Percentiles rank a stretch among this genome's conserved stretches.
Conservation (phyloP, 2,329 filamentous ascomycete genomes). For the Hansfordia pulvinata region DNA sequence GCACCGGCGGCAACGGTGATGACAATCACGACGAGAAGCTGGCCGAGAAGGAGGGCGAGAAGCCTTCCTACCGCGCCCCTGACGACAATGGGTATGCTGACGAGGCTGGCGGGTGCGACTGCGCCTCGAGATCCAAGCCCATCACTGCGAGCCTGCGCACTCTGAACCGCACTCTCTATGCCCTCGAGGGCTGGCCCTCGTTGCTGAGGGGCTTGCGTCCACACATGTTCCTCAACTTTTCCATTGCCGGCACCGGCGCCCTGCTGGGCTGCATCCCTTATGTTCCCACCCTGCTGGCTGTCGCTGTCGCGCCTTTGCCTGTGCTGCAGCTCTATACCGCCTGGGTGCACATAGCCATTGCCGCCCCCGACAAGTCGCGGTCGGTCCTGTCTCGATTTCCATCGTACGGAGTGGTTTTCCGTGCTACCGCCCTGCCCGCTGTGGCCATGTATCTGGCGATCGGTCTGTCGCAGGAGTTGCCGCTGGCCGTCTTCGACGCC, state of each 20-base stretch:
- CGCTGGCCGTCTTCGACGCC: slow-evolving; percentile 26
- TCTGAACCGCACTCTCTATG: slow-evolving; percentile 37
- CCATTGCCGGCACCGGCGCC: slow-evolving; percentile 20
- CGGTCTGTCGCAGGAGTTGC: slow-evolving; percentile 30
- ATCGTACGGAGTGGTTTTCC: slow-evolving; percentile 42
- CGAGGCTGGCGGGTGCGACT: slow-evolving; percentile 16
- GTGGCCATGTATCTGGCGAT: slow-evolving; percentile 42
- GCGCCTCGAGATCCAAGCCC: slow-evolving; percentile 15
- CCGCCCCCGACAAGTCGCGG: slow-evolving; percentile 45
- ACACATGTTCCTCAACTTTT: slow-evolving; percentile 20
- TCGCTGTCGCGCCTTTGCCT: slow-evolving; percentile 41
- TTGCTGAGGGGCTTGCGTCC: slow-evolving; percentile 53
- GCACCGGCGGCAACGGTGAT: slow-evolving; percentile 11
- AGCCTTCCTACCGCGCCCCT: too few relatives aligned
- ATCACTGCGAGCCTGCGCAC: slow-evolving; percentile 33
- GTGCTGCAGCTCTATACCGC: slow-evolving; percentile 54
- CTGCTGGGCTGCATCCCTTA: slow-evolving; percentile 24
- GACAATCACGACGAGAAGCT: too few relatives aligned
- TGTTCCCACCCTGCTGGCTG: slow-evolving; percentile 28
- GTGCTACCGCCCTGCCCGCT: slow-evolving; percentile 54
- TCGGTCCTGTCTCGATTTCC: slow-evolving; percentile 56
- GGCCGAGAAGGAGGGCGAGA: too few relatives aligned
- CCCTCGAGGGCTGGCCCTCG: slow-evolving; percentile 45
- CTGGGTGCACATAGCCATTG: slow-evolving; percentile 77
- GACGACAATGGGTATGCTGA: slow-evolving; percentile 13